Base-by-base conservation (phyloP, 768 basidiomycete genomes). In the Ephemerocybe angulata region DNA sequence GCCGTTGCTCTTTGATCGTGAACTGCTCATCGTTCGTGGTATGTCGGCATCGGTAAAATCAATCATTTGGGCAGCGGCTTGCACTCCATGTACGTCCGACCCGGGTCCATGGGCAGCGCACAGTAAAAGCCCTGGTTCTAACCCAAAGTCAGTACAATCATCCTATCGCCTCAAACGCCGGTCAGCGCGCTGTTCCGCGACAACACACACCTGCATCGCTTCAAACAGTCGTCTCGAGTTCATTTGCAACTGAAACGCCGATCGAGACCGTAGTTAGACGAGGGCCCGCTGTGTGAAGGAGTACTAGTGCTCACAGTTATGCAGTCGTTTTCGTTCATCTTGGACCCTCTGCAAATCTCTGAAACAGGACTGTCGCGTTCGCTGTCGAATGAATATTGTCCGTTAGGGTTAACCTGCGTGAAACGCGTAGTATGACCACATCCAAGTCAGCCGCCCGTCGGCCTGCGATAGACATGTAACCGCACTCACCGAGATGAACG, bases 201-300 rank as follows among this genome's bases (percentile, higher is more conserved):
- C n/a, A n/a, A n/a, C n/a, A n/a, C n/a, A n/a, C 57, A 83, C 84
- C 81, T 88, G 87, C 87, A 91, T 90, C 37, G 85, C 80, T 63
- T 79, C 72, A 62, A 90, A 87, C 51, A 88, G 60, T 55, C 75
- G 69, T 58, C 77, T 87, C 11, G 85, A 79, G 52, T 81, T 74
- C 84, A 86, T 82, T 67, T 77, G 76, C 57, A 85, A 63, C 85
- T 89, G 57, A 19, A 54, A 30, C 15, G 47, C 27, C 13, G 12
- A 28, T 17, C 44, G 15, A 48, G 11, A 53, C 17, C 38, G 33
- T 35, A 8, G 33, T 35, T 17, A 35, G 33, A 17, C 33, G 33
- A 8, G 8, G 17, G 8, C 17, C 33, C 8, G 8, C 33, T 8
- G 17, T 8, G 33, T 8, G 33, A 8, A 35, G 33, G 17, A 35